Evolutionary conservation across 306 rosid species (phyloP), one percentile per base, ranked within the genome.

Genomic region (Calophaca sinica): DNA sequence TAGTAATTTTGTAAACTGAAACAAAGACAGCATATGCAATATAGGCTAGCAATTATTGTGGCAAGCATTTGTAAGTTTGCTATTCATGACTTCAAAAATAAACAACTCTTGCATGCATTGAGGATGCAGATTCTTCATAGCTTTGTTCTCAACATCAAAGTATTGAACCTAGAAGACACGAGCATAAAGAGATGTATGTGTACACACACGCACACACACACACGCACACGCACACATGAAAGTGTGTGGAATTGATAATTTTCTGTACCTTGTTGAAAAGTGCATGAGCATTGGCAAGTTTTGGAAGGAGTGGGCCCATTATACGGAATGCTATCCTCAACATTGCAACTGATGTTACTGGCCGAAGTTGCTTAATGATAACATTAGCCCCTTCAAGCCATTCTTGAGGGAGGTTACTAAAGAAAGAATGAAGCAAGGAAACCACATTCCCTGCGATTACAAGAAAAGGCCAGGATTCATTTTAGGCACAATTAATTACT

Each of bases 231-330:
- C 9, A 63, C 5, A 26, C 76, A 66, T 38, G 62, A 32, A 81
- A 51, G 14, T 51, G 42, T 6, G 64, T 13, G 51, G 58, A 82
- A 77, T 50, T 48, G 64, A n/a, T 52, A 60, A 54, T 73, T 73
- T 78, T 62, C 33, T 51, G 62, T 87, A 94, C 99, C 99, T 92
- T 90, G 79, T 73, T 82, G 84, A 94, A 94, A 70, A 90, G 93
- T 28, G 85, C 48, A 64, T 86, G 99, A 52, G 97, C 97, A 86
- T 90, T 94, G 87, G 93, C 90, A 73, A 92, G 97, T 86, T 84
- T 92, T 72, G 99, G 97, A 86, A 94, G 99, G 87, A 94, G 87
- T 11, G 97, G 97, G 46, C 92, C 87, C 90, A 88, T 94, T 79
- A 94, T 90, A 44, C 99, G 97, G 80, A 92, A 94, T 32, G 82